Conservation (phyloP, 2,329 filamentous ascomycete genomes). For the Colletotrichum lentis region DNA sequence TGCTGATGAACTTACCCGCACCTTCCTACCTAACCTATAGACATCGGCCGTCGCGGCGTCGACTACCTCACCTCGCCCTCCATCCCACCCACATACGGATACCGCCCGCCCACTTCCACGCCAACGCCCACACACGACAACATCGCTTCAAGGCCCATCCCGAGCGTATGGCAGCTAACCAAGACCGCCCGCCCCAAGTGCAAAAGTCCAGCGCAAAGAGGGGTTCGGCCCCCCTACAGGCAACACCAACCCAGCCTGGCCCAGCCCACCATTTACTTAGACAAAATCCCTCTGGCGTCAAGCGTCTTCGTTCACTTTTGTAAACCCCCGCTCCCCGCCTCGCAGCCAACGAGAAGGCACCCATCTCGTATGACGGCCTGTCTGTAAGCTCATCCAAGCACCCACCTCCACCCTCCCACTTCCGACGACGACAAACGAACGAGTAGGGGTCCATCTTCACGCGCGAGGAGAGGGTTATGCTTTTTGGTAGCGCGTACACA, state of each 20-base stretch:
- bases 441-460: conserved; percentile 10
- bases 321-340: not conserved
- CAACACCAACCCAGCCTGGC: conserved; percentile 6
- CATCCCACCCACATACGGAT: not conserved
- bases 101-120: not conserved
- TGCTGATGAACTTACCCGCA: too few species aligned
- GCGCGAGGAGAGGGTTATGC: conserved; percentile 21
- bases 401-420: conserved; percentile 11
- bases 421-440: not conserved
- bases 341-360: conserved; percentile 34
- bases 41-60: too few species aligned
- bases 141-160: conserved; percentile 29
- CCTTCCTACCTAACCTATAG: too few species aligned
- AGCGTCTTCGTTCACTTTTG: not conserved
- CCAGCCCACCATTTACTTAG: conserved; percentile 14
- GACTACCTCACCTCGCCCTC: not conserved
- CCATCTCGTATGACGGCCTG: conserved; percentile 36
- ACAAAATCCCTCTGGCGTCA: not conserved
- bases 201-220: conserved; percentile 9
- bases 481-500: not conserved
- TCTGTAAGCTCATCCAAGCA: conserved; percentile 30
- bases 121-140: conserved; percentile 1
- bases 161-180: conserved; percentile 27
- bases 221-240: conserved; percentile 3
- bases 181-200: conserved; percentile 22